Percentiles rank a stretch among this genome's conserved stretches.
Conservation (phyloP, 306 rosid genomes). For the Hippophae tibetana region DNA sequence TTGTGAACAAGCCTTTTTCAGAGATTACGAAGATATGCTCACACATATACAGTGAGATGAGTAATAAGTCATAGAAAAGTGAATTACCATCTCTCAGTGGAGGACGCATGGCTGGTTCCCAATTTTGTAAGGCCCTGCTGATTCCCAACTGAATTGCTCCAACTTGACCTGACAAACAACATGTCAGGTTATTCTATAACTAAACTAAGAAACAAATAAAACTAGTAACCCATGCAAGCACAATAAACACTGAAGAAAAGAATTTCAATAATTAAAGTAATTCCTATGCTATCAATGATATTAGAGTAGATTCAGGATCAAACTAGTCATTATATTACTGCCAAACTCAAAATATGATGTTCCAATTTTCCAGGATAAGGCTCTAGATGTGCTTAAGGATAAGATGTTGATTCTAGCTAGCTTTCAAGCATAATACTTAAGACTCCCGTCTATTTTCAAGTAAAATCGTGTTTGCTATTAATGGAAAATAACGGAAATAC, state of each 20-base stretch:
- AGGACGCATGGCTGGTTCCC: constrained; percentile 94
- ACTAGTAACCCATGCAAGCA: constrained; percentile 5
- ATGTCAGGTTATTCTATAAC: background rate
- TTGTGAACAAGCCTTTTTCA: background rate
- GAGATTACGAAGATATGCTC: background rate
- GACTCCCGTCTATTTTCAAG: background rate
- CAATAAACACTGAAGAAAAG: background rate
- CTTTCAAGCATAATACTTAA: background rate
- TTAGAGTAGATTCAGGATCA: too few species aligned
- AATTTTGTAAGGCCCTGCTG: constrained; percentile 89
- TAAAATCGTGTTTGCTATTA: background rate
- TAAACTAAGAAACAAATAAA: too few species aligned
- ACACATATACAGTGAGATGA: background rate
- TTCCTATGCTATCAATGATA: too few species aligned
- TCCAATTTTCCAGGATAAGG: too few species aligned
- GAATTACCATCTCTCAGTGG: constrained; percentile 56
- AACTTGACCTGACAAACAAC: constrained; percentile 67
- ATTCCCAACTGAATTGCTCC: constrained; percentile 87
- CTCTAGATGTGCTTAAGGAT: too few species aligned
- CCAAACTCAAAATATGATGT: too few species aligned
- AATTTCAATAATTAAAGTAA: background rate
- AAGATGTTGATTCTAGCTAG: too few species aligned
- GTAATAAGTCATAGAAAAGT: background rate
- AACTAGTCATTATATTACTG: too few species aligned
- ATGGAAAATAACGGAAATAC: background rate